phyloP scores from a whole-genome alignment of 2,329 filamentous ascomycete species.

The Exophiala spinifera region DNA sequence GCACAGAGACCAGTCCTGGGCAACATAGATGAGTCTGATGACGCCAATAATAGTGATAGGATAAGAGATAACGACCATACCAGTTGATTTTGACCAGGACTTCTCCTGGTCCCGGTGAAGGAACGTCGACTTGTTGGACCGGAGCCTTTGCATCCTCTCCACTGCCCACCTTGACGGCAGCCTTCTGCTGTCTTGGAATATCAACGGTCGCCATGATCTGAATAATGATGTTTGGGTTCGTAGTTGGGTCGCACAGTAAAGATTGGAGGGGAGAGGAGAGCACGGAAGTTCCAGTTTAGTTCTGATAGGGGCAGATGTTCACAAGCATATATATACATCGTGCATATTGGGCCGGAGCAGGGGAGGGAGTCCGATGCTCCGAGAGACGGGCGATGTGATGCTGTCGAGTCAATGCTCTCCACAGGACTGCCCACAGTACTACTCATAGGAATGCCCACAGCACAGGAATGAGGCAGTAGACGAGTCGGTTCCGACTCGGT shows the following conservation, averaged over 20 bases:
- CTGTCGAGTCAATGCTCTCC: not conserved
- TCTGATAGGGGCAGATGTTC: too few species aligned
- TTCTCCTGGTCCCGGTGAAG: slow-evolving; percentile 77
- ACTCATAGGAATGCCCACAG: too few species aligned
- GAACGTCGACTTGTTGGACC: slow-evolving; percentile 64
- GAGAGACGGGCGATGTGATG: not conserved
- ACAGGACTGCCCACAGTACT: too few species aligned
- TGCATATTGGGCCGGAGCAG: too few species aligned
- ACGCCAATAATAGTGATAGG: not conserved
- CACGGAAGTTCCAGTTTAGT: too few species aligned
- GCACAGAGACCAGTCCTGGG: slow-evolving; percentile 71
- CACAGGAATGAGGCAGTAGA: not conserved
- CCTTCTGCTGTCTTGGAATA: slow-evolving; percentile 28
- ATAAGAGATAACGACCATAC: slow-evolving; percentile 36
- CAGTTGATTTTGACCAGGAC: slow-evolving; percentile 89
- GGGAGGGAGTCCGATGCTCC: too few species aligned
- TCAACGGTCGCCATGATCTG: slow-evolving; percentile 22
- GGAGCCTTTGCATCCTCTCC: slow-evolving; percentile 25
- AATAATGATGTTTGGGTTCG: too few species aligned
- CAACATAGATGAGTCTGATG: slow-evolving; percentile 2
- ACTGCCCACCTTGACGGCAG: slow-evolving; percentile 26
- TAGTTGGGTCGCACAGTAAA: too few species aligned
- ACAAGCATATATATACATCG: too few species aligned
- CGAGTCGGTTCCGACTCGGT: not conserved
- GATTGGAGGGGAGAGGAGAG: too few species aligned